Base-by-base conservation (phyloP, 1,284 basidiomycete species). In the Cutaneotrichosporon sp. region DNA sequence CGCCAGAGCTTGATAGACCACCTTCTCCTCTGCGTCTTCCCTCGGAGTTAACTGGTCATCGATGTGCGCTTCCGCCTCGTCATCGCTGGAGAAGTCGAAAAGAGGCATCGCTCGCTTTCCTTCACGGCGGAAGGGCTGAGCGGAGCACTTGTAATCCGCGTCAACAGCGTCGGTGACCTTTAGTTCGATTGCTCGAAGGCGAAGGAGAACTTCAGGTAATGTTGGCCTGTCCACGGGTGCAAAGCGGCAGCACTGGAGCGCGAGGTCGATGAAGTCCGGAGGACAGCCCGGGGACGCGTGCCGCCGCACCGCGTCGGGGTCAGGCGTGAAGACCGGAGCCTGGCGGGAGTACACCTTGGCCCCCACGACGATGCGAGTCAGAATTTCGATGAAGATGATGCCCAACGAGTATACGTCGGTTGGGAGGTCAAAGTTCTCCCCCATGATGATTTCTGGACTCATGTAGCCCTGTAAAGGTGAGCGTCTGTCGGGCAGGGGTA, bases 351-450 rank as follows among this genome's bases (percentile, higher is more conserved):
- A 95, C 51, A 87, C 85, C 59, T 84, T 79, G 63, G 74, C 77
- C 67, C 94, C 92, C 0, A 94, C 93, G 22, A 97, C 83, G 60
- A 84, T 86, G n/a, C 94, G 84, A 0, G 90, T 86, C 1, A 88
- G 84, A 68, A 99, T 91, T 81, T 99, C 95, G 72, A 91, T 90
- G 71, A 97, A 89, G 69, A 99, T 95, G 75, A 99, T 87, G 1
- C 95, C 95, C 22, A 97, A 85, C 7, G 92, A 95, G 78, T 92
- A 97, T 22, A 97, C 87, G 74, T 99, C 95, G 8, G 95, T 95
- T 3, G 92, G 89, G 8, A 98, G 85, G 73, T 92, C 90, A 71
- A 98, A 97, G 71, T 92, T 90, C 58, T 90, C 86, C 20, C 95
- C 94, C 14, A 92, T 83, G 8, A 97, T 82, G 69, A 99, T 97